These are phyloP conservation scores for Polytrichum commune DNA, from an alignment of 225 moss, liverwort and hornwort genomes.

Conservation along the genomic window DNA sequence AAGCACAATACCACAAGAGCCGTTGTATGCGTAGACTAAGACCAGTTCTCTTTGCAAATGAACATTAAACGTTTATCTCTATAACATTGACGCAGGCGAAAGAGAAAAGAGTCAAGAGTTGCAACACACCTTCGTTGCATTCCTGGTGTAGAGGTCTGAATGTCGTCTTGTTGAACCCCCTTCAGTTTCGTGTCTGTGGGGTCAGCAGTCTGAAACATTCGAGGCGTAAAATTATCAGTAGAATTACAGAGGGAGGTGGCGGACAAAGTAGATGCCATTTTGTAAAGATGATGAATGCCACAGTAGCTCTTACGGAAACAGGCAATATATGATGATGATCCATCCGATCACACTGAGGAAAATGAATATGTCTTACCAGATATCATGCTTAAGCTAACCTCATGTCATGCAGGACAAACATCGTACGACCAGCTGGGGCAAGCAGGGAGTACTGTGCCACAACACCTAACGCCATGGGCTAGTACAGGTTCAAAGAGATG, in stretches of 20 bases:
- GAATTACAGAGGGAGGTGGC: neutral
- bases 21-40: too few species aligned
- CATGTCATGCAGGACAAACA: conserved; percentile 2
- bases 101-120: too few species aligned
- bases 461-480: conserved; percentile 4
- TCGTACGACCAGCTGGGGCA: conserved; percentile 1
- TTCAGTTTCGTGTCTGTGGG: conserved; percentile 13
- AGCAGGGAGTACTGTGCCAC: neutral
- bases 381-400: conserved; percentile 2
- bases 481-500: neutral
- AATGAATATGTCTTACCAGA: neutral
- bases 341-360: neutral
- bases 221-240: neutral
- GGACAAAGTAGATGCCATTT: too few species aligned
- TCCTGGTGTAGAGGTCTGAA: conserved; percentile 17
- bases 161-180: conserved; percentile 11
- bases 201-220: conserved; percentile 16
- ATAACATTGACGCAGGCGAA: too few species aligned
- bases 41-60: too few species aligned
- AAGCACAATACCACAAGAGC: too few species aligned
- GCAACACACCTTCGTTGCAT: conserved; percentile 25
- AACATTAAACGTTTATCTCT: too few species aligned
- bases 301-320: too few species aligned
- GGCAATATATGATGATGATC: too few species aligned
- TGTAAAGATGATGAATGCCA: too few species aligned